Conservation (phyloP, 108 stramenopile genomes). For the Cyclotella distinguenda region DNA sequence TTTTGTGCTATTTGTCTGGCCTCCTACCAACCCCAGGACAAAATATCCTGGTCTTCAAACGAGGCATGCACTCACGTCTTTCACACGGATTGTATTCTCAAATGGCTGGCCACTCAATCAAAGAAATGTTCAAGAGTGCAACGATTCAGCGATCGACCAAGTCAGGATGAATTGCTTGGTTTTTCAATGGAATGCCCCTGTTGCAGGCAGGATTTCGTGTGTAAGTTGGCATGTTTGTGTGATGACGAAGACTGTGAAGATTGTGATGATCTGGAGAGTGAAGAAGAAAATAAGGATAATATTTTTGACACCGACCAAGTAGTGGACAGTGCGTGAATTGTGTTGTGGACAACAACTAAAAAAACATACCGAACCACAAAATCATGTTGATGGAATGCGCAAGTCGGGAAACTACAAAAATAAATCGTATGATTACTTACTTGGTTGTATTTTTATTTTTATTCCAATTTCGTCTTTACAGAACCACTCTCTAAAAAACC, state of each 20-base stretch:
- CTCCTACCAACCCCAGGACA: constrained; percentile 21
- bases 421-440: too few species aligned
- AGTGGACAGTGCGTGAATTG: too few species aligned
- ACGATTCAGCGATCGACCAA: constrained; percentile 5
- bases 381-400: too few species aligned
- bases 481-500: too few species aligned
- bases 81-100: constrained; percentile 42
- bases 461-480: too few species aligned
- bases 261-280: not conserved
- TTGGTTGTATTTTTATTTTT: too few species aligned
- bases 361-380: too few species aligned
- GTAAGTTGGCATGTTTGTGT: not conserved
- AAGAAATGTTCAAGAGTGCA: constrained; percentile 6
- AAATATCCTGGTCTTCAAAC: constrained; percentile 30
- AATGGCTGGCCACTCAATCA: constrained; percentile 23
- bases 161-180: constrained; percentile 8
- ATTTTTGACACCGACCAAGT: too few species aligned
- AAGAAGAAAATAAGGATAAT: not conserved
- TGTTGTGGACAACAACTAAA: too few species aligned
- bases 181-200: constrained; percentile 37
- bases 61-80: constrained; percentile 39
- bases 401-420: too few species aligned
- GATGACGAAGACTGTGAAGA: not conserved
- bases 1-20: constrained; percentile 45
- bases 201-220: constrained; percentile 38